Evolutionary conservation across 768 basidiomycete genomes (phyloP), one percentile per base, ranked within the genome.

Genomic region (Porpolomopsis calyptriformis): DNA sequence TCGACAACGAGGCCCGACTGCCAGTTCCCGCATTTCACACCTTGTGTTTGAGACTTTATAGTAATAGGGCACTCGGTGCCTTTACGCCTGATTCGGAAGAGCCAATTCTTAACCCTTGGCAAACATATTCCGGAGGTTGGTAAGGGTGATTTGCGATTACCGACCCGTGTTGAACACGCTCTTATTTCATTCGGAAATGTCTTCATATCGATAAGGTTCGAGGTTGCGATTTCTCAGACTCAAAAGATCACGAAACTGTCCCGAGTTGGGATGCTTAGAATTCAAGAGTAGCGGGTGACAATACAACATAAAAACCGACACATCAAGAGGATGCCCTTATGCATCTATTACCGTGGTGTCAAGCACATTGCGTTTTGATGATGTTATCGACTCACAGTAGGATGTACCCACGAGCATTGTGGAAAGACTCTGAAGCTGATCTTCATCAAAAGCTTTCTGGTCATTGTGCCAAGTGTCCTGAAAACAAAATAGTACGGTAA

Each of bases 381-480:
- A 35, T 34, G 24, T 36, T 40, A 40, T 7, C 9, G 4, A 67
- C 80, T 68, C 58, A 85, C 85, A 88, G 58, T 89, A 89, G 12
- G 85, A 91, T 40, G 87, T 93, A 36, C 90, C 90, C 23, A 88
- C 85, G 29, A 93, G 70, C 78, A 92, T 90, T 31, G 82, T 81
- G 20, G 87, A 86, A 53, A 94, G 73, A 53, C 78, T 84, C 59
- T 87, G 83, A 40, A 92, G 62, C 56, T 92, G 90, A 57, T 93
- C 90, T 63, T 94, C 90, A 56, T 88, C 79, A 60, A 94, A 93
- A 43, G 74, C 71, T 42, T 77, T 71, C 57, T 91, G 86, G 63
- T 94, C 90, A 56, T 84, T 86, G 57, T 87, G 85, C 88, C 88
- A 91, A 27, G 86, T 89, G 59, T 93, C 90, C 81, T 90, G 59